phyloP scores from a whole-genome alignment of 495 filamentous ascomycete species.

The Penicillium mononematosum region DNA sequence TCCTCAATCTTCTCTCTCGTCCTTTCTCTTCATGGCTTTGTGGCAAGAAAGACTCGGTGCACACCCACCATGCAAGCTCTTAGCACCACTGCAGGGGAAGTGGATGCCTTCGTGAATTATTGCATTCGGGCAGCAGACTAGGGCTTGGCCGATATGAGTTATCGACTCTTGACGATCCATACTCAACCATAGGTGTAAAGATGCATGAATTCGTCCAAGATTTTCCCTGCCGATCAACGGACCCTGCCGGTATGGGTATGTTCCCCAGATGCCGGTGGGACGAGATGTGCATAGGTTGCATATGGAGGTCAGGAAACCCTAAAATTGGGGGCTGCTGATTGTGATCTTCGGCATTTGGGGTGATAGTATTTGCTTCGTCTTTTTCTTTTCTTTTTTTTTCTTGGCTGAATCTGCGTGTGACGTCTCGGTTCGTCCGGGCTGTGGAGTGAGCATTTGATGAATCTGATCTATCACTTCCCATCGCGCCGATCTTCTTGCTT shows the following conservation, averaged over 20 bases:
- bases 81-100: background rate
- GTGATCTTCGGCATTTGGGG: background rate
- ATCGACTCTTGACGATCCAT: background rate
- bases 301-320: background rate
- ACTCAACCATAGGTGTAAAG: background rate
- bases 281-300: background rate
- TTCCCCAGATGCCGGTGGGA: background rate
- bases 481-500: background rate
- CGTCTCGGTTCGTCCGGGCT: background rate
- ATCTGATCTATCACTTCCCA: slow-evolving; percentile 3
- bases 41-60: background rate
- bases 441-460: background rate
- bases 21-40: background rate
- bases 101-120: slow-evolving; percentile 13
- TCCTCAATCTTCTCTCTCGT: background rate
- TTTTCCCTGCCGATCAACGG: background rate
- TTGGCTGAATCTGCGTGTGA: slow-evolving; percentile 3
- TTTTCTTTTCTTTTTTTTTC: background rate
- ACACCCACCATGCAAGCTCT: background rate
- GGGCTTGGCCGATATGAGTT: background rate
- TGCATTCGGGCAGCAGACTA: background rate
- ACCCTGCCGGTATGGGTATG: background rate
- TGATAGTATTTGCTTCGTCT: background rate
- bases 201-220: slow-evolving; percentile 2
- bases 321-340: background rate